Conservation (phyloP, 768 basidiomycete species). For the Termitomyces sp. region DNA sequence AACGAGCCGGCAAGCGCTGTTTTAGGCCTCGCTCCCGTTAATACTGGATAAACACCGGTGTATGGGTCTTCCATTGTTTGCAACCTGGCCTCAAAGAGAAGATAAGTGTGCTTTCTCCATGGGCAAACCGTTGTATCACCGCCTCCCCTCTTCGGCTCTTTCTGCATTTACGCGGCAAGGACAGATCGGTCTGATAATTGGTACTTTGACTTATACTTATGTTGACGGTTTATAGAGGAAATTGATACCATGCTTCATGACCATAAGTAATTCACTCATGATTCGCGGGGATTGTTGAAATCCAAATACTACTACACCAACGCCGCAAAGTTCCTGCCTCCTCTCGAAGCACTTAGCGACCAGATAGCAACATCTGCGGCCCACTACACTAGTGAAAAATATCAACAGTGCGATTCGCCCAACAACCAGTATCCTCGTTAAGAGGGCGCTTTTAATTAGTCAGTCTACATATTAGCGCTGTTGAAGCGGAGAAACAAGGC, state of each 20-base stretch:
- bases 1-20: too few species aligned
- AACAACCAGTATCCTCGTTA: constrained; percentile 37
- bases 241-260: neutral
- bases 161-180: too few species aligned
- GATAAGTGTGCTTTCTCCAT: too few species aligned
- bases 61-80: too few species aligned
- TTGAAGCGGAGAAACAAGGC: constrained; percentile 69
- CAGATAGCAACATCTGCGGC: constrained; percentile 28
- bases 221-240: neutral
- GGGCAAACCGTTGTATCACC: too few species aligned
- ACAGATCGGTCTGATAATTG: too few species aligned
- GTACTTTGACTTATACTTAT: too few species aligned
- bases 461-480: constrained; percentile 67
- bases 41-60: too few species aligned
- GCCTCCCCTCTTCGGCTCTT: too few species aligned
- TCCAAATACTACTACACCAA: constrained; percentile 48
- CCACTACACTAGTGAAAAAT: constrained; percentile 18
- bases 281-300: constrained; percentile 72
- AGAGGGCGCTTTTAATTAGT: constrained; percentile 42
- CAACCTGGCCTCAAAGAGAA: too few species aligned
- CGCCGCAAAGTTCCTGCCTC: constrained; percentile 33
- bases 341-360: constrained; percentile 32
- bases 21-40: too few species aligned
- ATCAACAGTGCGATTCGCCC: constrained; percentile 22
- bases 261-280: constrained; percentile 12